Evolutionary conservation across 2,329 filamentous ascomycete species (phyloP).

Genomic region (Nakataea oryzae): DNA sequence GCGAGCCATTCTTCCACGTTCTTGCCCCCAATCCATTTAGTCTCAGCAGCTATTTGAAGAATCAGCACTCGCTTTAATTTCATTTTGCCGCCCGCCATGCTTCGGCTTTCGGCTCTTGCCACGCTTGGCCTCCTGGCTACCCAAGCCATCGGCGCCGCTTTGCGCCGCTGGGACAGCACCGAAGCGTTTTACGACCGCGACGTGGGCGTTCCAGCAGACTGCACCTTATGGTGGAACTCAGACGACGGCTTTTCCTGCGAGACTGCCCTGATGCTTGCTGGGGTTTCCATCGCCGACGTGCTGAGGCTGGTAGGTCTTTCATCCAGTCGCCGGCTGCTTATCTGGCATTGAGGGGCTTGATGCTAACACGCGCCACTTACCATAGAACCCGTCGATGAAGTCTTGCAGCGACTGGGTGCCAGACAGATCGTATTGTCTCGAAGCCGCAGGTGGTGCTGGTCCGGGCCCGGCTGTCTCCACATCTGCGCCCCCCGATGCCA

Average conservation of each 20-base stretch:
- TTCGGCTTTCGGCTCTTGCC: background rate
- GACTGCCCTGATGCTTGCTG: constrained; percentile 2
- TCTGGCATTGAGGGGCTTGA: no score
- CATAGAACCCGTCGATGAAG: background rate
- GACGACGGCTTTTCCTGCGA: constrained; percentile 6
- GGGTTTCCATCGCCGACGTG: background rate
- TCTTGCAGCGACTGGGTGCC: constrained; percentile 4
- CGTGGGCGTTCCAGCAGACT: constrained; percentile 2
- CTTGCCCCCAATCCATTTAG: no score
- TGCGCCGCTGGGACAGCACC: background rate
- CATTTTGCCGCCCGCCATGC: background rate
- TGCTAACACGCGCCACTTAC: background rate
- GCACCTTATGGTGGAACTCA: constrained; percentile 6
- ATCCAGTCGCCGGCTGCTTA: background rate
- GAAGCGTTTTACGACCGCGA: constrained; percentile 2
- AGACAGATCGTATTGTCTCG: constrained; percentile 6
- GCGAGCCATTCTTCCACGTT: no score
- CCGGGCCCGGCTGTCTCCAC: no score
- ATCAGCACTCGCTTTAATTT: background rate
- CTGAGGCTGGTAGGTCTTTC: background rate
- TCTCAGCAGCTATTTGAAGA: no score
- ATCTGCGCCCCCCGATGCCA: no score
- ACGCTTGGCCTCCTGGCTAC: background rate
- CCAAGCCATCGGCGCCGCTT: background rate
- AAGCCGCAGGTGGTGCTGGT: no score